Base-by-base conservation (phyloP, 2,329 filamentous ascomycete genomes). In the Camillea tinctor region DNA sequence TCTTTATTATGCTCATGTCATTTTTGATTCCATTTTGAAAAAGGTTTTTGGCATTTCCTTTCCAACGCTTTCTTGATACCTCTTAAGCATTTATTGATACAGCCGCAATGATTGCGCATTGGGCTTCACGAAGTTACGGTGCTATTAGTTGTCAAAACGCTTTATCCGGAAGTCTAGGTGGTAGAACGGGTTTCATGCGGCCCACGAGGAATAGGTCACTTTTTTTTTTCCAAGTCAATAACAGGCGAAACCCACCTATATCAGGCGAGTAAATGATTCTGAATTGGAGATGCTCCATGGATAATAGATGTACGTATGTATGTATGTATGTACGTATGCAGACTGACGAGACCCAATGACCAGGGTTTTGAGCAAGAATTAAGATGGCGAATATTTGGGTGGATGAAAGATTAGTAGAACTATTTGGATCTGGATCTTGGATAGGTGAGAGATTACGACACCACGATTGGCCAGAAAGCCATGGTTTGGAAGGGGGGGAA, bases 51-150 rank as follows among this genome's bases (percentile, higher is more conserved):
- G 66, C 66, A 64, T 68, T 68, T 72, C 66, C 66, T 69, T 71
- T 57, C 52, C 62, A 67, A 65, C 58, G 62, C 65, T 68, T 71
- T 60, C 69, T 69, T 70, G 72, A 74, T 74, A 73, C 72, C 72
- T 72, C 69, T 54, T 61, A 62, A 66, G 69, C 70, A 68, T 71
- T 70, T 66, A 60, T 68, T 70, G 68, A 69, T 65, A 67, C 64
- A 64, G 66, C 63, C 66, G 65, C 66, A 62, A 67, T 65, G 60
- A 67, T 68, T 65, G 55, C 60, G 64, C 63, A 64, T 69, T 65
- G 64, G 63, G 62, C 64, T 66, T 71, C 56, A 70, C 65, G 69
- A 71, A 66, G 63, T 69, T 68, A 70, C 58, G 66, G 66, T 63
- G 58, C 59, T 60, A 50, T 48, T 56, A 55, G 44, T 22, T 55